These are phyloP conservation scores for Boletellus ananiceps DNA, from an alignment of 768 basidiomycete genomes.

Conservation along the genomic window DNA sequence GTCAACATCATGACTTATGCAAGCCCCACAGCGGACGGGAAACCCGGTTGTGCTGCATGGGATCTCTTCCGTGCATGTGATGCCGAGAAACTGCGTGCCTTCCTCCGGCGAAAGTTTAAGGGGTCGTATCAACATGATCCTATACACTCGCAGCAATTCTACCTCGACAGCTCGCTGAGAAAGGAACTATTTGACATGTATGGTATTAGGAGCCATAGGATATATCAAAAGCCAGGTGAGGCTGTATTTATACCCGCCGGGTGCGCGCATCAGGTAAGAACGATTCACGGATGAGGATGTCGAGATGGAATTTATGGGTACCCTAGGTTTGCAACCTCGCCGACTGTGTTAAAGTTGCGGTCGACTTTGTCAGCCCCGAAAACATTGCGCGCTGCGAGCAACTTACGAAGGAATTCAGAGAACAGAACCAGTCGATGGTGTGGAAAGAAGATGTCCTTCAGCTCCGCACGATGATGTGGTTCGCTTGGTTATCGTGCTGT, in stretches of 20 bases:
- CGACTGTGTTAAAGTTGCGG: slow-evolving; percentile 95
- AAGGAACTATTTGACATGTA: slow-evolving; percentile 60
- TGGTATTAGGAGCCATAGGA: slow-evolving; percentile 73
- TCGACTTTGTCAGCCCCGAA: slow-evolving; percentile 93
- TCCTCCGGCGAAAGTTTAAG: slow-evolving; percentile 63
- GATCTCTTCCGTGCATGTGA: slow-evolving; percentile 84
- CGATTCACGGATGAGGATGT: neutral
- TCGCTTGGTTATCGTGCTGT: slow-evolving; percentile 75
- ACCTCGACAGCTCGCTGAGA: slow-evolving; percentile 67
- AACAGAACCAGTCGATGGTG: slow-evolving; percentile 79
- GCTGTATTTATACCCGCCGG: slow-evolving; percentile 96
- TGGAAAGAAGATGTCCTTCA: slow-evolving; percentile 97
- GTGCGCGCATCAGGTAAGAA: slow-evolving; percentile 79
- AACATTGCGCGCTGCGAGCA: slow-evolving; percentile 83
- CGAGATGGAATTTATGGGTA: neutral
- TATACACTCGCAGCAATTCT: slow-evolving; percentile 87
- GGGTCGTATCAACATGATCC: slow-evolving; percentile 65
- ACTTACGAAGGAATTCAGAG: slow-evolving; percentile 84
- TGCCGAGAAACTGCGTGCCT: slow-evolving; percentile 69
- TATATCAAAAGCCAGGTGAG: slow-evolving; percentile 90
- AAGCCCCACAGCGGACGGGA: slow-evolving; percentile 48
- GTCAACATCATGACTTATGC: slow-evolving; percentile 88
- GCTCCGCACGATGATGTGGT: slow-evolving; percentile 91
- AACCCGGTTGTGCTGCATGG: slow-evolving; percentile 83
- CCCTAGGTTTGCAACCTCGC: slow-evolving; percentile 82